Conservation (phyloP, 225 moss, liverwort and hornwort species). For the Sphagnum contortum region DNA sequence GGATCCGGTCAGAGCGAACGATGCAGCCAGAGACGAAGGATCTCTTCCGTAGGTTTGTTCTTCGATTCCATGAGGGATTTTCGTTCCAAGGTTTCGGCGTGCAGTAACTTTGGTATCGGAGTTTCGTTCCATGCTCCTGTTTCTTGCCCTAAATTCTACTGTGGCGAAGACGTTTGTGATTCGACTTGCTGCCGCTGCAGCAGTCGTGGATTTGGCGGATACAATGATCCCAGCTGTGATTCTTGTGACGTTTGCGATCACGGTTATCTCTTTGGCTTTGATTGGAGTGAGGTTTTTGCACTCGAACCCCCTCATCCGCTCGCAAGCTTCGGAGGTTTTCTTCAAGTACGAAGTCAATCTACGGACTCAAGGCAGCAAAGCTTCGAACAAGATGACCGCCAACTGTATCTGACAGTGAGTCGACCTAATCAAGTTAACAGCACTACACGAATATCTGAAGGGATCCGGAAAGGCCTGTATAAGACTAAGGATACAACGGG, state of each 20-base stretch:
- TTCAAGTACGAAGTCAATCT: constrained; percentile 5
- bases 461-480: constrained; percentile 10
- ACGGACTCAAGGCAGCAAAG: constrained; percentile 14
- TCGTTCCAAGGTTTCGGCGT: constrained; percentile 1
- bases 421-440: no score
- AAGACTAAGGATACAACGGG: constrained; percentile 5
- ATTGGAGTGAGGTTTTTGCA: constrained; percentile 23
- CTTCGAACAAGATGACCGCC: constrained; percentile 24
- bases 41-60: constrained; percentile 19
- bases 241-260: constrained; percentile 20
- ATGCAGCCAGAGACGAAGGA: constrained; percentile 11
- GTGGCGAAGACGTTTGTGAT: constrained; percentile 9
- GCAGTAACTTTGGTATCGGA: constrained; percentile 2
- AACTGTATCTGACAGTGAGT: constrained; percentile 14
- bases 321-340: constrained; percentile 8
- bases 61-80: constrained; percentile 30
- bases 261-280: constrained; percentile 7
- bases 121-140: constrained; percentile 11
- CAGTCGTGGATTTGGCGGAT: constrained; percentile 13
- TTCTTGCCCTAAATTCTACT: constrained; percentile 10
- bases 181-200: constrained; percentile 23
- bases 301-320: constrained; percentile 10
- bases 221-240: constrained; percentile 21
- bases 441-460: background rate
- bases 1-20: background rate